Evolutionary conservation across 2,329 filamentous ascomycete species (phyloP).

Genomic region (Sarocladium oryzae): DNA sequence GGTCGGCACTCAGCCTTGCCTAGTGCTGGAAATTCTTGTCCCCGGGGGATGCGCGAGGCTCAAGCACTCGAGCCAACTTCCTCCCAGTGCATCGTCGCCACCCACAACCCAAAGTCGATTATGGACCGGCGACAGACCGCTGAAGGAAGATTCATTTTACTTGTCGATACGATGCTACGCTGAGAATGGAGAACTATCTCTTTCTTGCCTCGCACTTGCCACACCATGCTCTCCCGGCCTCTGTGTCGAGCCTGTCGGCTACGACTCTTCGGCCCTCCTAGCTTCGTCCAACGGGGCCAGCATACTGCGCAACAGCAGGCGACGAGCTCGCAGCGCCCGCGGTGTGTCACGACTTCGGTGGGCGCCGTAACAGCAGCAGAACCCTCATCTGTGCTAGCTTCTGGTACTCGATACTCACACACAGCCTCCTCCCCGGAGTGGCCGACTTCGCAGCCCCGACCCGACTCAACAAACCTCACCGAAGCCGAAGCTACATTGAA

Average conservation of each 20-base stretch:
- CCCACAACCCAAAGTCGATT: no score
- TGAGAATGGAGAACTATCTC: background rate
- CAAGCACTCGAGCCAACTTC: background rate
- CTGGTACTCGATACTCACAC: background rate
- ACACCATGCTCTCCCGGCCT: background rate
- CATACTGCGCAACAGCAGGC: background rate
- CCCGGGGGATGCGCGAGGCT: background rate
- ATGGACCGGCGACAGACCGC: background rate
- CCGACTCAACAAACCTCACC: no score
- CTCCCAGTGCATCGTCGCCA: no score
- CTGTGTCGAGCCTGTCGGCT: background rate
- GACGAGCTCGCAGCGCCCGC: background rate
- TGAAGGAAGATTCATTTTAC: background rate
- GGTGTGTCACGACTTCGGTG: background rate
- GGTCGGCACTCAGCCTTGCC: conserved; percentile 1
- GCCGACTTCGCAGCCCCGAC: background rate
- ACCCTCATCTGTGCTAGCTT: background rate
- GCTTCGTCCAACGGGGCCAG: background rate
- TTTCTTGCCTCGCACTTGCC: no score
- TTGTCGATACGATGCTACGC: background rate
- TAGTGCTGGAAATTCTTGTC: conserved; percentile 3
- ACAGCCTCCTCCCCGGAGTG: background rate
- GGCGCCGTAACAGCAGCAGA: background rate
- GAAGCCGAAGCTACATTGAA: no score
- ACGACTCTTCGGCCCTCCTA: background rate